Percentiles rank a stretch among this genome's conserved stretches.
phyloP scores from a whole-genome alignment of 805 yeast genomes.

The Kodamaea restingae region DNA sequence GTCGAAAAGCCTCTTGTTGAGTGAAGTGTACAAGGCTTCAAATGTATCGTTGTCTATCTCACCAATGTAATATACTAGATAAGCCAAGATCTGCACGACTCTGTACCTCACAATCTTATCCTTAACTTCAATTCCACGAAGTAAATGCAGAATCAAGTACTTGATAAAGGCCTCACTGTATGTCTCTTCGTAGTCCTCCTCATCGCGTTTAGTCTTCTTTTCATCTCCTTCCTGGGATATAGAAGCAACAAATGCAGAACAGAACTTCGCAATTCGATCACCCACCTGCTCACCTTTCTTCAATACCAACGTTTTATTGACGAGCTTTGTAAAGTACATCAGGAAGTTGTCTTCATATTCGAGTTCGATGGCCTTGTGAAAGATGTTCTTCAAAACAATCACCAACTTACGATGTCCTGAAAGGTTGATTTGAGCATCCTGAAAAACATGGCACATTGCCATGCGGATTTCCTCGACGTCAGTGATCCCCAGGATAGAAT shows the following conservation, averaged over 20 bases:
- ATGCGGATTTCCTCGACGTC: slow-evolving; percentile 20
- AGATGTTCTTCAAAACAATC: slow-evolving; percentile 56
- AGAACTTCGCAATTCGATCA: slow-evolving; percentile 70
- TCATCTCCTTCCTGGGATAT: slow-evolving; percentile 30
- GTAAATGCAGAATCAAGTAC: slow-evolving; percentile 57
- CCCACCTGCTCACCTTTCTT: slow-evolving; percentile 69
- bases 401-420: slow-evolving; percentile 77
- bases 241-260: slow-evolving; percentile 54
- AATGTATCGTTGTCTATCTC: slow-evolving; percentile 73
- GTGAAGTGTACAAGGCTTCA: slow-evolving; percentile 54
- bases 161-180: slow-evolving; percentile 54
- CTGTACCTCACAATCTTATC: slow-evolving; percentile 77
- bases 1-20: slow-evolving; percentile 63
- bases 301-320: slow-evolving; percentile 62
- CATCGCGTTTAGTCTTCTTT: slow-evolving; percentile 20
- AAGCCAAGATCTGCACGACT: slow-evolving; percentile 70
- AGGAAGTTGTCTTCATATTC: slow-evolving; percentile 58
- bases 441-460: slow-evolving; percentile 66
- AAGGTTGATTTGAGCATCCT: slow-evolving; percentile 69
- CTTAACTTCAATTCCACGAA: slow-evolving; percentile 75
- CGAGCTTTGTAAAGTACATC: slow-evolving; percentile 52
- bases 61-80: slow-evolving; percentile 64
- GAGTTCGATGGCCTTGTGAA: slow-evolving; percentile 49
- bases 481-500: slow-evolving; percentile 17
- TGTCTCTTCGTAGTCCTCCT: slow-evolving; percentile 24